Conservation (phyloP, 148 eudicot genomes). For the Rhododendron mucronatum region DNA sequence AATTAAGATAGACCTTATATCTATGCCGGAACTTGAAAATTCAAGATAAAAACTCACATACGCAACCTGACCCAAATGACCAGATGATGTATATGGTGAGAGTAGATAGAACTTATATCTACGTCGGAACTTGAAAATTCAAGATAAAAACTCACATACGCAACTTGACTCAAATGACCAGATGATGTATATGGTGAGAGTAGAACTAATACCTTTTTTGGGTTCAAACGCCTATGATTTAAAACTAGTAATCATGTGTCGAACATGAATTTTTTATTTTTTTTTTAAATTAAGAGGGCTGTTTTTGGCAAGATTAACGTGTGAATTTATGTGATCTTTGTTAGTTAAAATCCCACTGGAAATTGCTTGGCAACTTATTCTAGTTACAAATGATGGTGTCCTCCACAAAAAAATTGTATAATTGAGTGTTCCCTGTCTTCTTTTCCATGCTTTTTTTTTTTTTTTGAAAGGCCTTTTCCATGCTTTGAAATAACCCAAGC, state of each 20-base stretch:
- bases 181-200: background rate
- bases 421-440: constrained; percentile 5
- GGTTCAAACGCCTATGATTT: background rate
- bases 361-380: background rate
- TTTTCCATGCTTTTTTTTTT: background rate
- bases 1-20: background rate
- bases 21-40: background rate
- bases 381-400: constrained; percentile 1
- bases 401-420: background rate
- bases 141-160: background rate
- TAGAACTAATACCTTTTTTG: background rate
- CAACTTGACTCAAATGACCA: background rate
- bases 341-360: background rate
- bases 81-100: background rate
- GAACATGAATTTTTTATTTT: background rate
- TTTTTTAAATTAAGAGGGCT: background rate
- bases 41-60: background rate
- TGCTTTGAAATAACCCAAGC: background rate
- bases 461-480: no score
- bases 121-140: background rate
- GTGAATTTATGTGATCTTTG: background rate
- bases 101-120: background rate
- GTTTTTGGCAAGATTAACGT: background rate
- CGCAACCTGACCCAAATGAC: background rate
- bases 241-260: background rate